Base-by-base conservation (phyloP, 441 rosid species). In the Euphorbia schlechtendalii region DNA sequence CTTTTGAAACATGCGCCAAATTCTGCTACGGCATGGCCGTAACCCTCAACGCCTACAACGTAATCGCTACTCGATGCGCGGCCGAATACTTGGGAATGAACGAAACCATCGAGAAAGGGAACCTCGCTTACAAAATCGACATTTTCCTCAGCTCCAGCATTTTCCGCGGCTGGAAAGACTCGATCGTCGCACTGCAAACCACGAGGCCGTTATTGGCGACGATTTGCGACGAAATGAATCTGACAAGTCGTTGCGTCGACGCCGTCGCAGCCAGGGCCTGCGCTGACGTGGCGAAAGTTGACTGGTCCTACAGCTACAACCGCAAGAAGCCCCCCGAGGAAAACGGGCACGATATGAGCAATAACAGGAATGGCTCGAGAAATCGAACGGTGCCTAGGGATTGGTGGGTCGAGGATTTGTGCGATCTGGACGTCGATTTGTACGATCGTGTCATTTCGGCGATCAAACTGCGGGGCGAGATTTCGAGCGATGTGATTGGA, bases 351-450 rank as follows among this genome's bases (percentile, higher is more conserved):
- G 81, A 73, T 61, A 64, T 71, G 40, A 68, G n/a, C n/a, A n/a
- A n/a, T n/a, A n/a, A 61, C 65, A 64, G 15, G 21, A 80, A 78
- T 67, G 76, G 74, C 62, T 48, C 76, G 17, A 81, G 80, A 63
- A 77, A 70, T 70, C 74, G 84, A n/a, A 71, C 71, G 11, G 97
- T 87, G 65, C 95, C 89, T 2, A 68, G 49, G 74, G 97, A 90
- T 68, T 87, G 97, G 95, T 90, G 97, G 97, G 89, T 86, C 6
- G 95, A 90, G 76, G 97, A 90, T 82, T 66, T 90, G 63, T 81
- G 90, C 55, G 97, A 90, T 65, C 88, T 87, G 8, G 89, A 84
- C 48, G 78, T 90, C 5, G 90, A 86, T 61, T 61, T 80, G 12
- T 90, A 83, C 61, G 86, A 84, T 71, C 74, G 82, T 38, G 85